Base-by-base conservation (phyloP, 768 basidiomycete genomes). In the Tricholoma furcatifolium region DNA sequence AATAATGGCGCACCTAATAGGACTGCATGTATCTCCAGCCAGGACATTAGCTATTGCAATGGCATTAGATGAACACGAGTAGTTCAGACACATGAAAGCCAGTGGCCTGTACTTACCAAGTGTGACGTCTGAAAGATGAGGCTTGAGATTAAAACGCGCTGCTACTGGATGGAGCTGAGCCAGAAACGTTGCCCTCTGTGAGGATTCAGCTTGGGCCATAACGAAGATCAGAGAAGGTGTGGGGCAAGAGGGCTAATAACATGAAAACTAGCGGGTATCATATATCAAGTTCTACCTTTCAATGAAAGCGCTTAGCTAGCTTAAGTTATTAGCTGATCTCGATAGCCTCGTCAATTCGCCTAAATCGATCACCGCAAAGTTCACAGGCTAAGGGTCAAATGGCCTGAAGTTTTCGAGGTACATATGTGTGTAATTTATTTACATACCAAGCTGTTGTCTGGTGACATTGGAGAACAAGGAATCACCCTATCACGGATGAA, bases 11-110 rank as follows among this genome's bases (percentile, higher is more conserved):
- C 20, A 70, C 68, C 70, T 65, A 54, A 74, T 71, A 11, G 73
- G 74, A 41, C 65, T 46, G 56, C 73, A 74, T 12, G 74, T 74
- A 34, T 71, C 66, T 5, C 74, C 74, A 30, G 73, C 60, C 4
- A 76, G 60, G 43, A 76, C 57, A 45, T 69, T 58, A 32, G 67
- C 73, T 51, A n/a, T 38, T 21, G 14, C 20, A 50, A 30, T 6
- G 12, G 23, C 40, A 18, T 51, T 17, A 54, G 39, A 40, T 47
- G 62, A 53, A 46, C 47, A 40, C 38, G 31, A 34, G 21, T 34
- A 9, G 46, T 36, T 14, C 10, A 1, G 38, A 51, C 51, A 36
- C 31, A 41, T 35, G 14, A 48, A 53, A 55, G 32, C 20, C 20
- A 30, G 30, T 15, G 39, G 35, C 45, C 50, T n/a, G 6, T 31